These are phyloP conservation scores for Dittrichia graveolens DNA, from an alignment of 129 eudicot genomes.

Conservation along the genomic window DNA sequence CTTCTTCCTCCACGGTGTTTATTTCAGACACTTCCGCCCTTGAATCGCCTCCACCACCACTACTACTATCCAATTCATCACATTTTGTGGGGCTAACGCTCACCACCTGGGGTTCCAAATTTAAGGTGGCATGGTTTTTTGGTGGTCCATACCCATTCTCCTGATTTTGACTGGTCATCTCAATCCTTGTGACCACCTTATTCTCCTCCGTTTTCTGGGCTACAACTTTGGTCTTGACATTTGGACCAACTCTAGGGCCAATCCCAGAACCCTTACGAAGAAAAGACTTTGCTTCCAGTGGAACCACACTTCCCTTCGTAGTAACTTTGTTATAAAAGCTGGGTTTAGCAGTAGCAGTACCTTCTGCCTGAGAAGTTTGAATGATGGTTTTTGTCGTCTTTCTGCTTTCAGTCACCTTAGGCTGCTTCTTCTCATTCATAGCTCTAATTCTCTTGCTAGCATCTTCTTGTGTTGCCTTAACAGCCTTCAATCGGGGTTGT, in stretches of 20 bases:
- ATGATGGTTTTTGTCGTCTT: constrained; percentile 48
- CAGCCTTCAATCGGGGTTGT: constrained; percentile 41
- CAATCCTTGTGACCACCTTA: constrained; percentile 38
- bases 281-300: constrained; percentile 82
- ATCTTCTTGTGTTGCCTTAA: constrained; percentile 49
- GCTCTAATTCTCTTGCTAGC: constrained; percentile 42
- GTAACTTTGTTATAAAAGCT: constrained; percentile 69
- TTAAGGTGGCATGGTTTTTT: constrained; percentile 25
- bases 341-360: constrained; percentile 56
- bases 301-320: constrained; percentile 83
- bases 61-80: constrained; percentile 34
- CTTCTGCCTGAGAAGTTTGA: constrained; percentile 48
- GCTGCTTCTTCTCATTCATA: constrained; percentile 53
- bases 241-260: constrained; percentile 48
- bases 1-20: constrained; percentile 47
- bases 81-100: constrained; percentile 35
- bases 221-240: constrained; percentile 42
- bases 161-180: constrained; percentile 40
- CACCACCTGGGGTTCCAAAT: constrained; percentile 33
- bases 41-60: constrained; percentile 33
- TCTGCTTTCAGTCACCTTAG: constrained; percentile 39
- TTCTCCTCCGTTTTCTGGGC: constrained; percentile 43
- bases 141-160: constrained; percentile 35
- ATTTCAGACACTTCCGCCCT: constrained; percentile 34
- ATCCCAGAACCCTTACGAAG: constrained; percentile 71